These are phyloP conservation scores for Skeletonema menzelii DNA, from an alignment of 108 stramenopile genomes.

Conservation along the genomic window DNA sequence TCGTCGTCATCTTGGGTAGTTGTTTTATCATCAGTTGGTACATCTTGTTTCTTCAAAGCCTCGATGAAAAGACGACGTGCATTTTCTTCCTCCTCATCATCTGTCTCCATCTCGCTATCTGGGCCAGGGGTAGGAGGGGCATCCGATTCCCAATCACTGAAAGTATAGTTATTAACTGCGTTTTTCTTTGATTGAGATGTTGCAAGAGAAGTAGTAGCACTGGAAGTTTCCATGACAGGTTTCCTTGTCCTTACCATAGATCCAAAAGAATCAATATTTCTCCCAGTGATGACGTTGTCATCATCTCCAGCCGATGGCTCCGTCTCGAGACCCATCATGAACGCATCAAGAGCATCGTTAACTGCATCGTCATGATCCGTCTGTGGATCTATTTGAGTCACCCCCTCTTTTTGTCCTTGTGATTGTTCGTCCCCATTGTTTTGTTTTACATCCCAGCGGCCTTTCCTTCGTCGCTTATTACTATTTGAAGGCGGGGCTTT, in stretches of 20 bases:
- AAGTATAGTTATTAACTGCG: constrained; percentile 46
- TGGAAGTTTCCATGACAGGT: constrained; percentile 7
- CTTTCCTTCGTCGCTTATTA: constrained; percentile 50
- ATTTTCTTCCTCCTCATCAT: constrained; percentile 81
- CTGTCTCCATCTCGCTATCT: constrained; percentile 43
- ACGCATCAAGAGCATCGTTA: constrained; percentile 77
- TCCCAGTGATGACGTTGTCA: constrained; percentile 22
- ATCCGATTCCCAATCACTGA: constrained; percentile 77
- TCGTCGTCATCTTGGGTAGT: constrained; percentile 34
- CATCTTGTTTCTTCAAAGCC: constrained; percentile 63
- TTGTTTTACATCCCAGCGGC: constrained; percentile 58
- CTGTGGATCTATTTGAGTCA: neutral
- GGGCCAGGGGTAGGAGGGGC: constrained; percentile 35
- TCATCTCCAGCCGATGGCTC: constrained; percentile 64
- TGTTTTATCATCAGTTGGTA: constrained; percentile 23
- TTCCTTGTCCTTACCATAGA: constrained; percentile 29
- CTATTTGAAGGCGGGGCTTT: constrained; percentile 22
- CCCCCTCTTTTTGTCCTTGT: neutral
- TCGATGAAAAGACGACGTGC: constrained; percentile 83
- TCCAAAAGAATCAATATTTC: constrained; percentile 36
- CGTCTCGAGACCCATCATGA: constrained; percentile 83
- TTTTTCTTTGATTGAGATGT: constrained; percentile 17
- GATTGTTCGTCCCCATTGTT: constrained; percentile 1
- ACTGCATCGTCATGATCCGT: constrained; percentile 23
- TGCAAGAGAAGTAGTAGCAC: constrained; percentile 8